Evolutionary conservation across 176 grass and related monocot genomes (phyloP).

Genomic region (Poa annua): DNA sequence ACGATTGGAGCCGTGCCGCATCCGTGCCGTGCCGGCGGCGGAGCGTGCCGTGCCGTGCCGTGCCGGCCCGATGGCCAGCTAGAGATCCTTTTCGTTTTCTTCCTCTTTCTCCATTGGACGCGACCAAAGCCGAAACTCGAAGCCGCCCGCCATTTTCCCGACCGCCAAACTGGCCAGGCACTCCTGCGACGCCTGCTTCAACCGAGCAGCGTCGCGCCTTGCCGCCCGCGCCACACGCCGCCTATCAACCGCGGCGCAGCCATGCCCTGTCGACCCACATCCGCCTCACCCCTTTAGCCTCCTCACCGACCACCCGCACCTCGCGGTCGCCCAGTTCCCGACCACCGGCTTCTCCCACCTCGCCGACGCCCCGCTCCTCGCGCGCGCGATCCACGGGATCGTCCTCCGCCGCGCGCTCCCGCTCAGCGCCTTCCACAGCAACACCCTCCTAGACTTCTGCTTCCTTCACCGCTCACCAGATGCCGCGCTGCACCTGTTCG

Average conservation of each 20-base stretch:
- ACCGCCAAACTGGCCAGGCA: constrained; percentile 15
- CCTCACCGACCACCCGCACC: constrained; percentile 55
- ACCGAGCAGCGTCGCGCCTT: too few species aligned
- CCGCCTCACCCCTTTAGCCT: constrained; percentile 6
- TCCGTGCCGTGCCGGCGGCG: too few species aligned
- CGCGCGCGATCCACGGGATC: constrained; percentile 55
- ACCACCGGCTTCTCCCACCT: constrained; percentile 58
- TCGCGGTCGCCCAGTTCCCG: constrained; percentile 54
- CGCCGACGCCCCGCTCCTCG: constrained; percentile 38
- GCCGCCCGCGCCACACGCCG: not conserved
- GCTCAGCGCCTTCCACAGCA: constrained; percentile 66
- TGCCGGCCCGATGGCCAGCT: too few species aligned
- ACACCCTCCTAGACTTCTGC: constrained; percentile 72
- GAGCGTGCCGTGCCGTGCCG: too few species aligned
- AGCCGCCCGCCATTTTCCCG: constrained; percentile 23
- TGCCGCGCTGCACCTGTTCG: constrained; percentile 65
- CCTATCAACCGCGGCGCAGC: not conserved
- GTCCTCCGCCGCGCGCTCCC: constrained; percentile 45
- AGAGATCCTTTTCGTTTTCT: too few species aligned
- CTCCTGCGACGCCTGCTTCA: not conserved
- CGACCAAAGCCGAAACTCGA: too few species aligned
- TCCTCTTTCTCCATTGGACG: too few species aligned
- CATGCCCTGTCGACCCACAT: not conserved
- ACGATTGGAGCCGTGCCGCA: too few species aligned
- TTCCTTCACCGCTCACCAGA: constrained; percentile 36